Conservation (phyloP, 148 eudicot species). For the Salicornia ramosissima region DNA sequence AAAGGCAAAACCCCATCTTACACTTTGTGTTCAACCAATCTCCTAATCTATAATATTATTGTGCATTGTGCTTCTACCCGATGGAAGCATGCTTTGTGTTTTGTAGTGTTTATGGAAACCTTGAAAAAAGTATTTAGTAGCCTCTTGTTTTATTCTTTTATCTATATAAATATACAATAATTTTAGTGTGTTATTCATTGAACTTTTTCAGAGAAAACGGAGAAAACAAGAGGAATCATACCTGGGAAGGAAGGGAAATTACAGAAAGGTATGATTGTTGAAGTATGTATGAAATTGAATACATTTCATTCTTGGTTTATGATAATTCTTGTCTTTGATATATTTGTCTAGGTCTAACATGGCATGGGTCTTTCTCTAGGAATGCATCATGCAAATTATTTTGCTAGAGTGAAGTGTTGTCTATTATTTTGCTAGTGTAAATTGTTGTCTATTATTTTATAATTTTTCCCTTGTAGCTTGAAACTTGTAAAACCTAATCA, state of each 20-base stretch:
- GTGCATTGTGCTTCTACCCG: background rate
- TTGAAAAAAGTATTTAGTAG: too few relatives aligned
- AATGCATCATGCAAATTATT: too few relatives aligned
- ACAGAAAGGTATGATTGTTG: constrained; percentile 35
- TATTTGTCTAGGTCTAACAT: background rate
- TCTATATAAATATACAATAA: too few relatives aligned
- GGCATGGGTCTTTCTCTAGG: background rate
- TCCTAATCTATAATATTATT: background rate
- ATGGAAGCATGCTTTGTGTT: background rate
- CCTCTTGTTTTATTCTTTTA: too few relatives aligned
- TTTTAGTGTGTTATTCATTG: too few relatives aligned
- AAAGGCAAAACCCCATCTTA: background rate
- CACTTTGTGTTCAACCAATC: background rate
- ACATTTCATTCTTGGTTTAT: constrained; percentile 3
- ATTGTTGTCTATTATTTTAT: background rate
- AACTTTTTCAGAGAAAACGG: constrained; percentile 33
- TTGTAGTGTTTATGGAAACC: background rate
- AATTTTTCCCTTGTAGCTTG: background rate
- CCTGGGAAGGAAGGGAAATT: constrained; percentile 37
- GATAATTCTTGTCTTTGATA: background rate
- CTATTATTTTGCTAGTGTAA: background rate
- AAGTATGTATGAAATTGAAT: background rate
- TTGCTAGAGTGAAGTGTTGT: background rate
- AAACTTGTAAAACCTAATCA: background rate
- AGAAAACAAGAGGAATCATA: constrained; percentile 39